Percentiles rank a stretch among this genome's conserved stretches.
Evolutionary conservation across 2,329 filamentous ascomycete species (phyloP).

Genomic region (Cercospora nicotianae): DNA sequence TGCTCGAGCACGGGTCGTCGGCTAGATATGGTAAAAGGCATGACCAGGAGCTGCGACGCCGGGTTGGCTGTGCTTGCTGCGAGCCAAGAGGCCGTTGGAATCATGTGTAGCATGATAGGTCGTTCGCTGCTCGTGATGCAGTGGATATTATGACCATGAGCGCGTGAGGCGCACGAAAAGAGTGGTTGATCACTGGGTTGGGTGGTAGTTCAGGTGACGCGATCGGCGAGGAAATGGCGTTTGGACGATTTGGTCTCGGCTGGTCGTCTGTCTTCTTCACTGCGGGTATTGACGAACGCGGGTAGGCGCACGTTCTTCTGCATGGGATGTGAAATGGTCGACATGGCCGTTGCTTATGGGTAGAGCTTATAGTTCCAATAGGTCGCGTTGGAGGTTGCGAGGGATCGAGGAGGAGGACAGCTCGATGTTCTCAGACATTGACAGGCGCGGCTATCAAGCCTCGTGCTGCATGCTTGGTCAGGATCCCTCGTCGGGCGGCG

Average conservation of each 20-base stretch:
- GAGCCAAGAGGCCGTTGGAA: not conserved
- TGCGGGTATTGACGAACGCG: not conserved
- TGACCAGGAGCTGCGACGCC: not conserved
- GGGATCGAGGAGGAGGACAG: not conserved
- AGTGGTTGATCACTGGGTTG: not conserved
- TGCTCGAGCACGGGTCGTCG: not conserved
- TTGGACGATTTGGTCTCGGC: not conserved
- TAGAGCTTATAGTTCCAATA: not conserved
- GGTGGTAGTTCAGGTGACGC: not conserved
- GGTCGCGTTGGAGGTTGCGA: not conserved
- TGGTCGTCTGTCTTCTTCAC: constrained; percentile 1
- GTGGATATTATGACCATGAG: not conserved
- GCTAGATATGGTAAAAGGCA: not conserved
- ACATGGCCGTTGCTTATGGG: not conserved
- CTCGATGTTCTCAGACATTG: not conserved
- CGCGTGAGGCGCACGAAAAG: not conserved
- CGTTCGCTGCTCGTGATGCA: not conserved
- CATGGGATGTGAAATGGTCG: not conserved
- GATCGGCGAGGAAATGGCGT: constrained; percentile 8
- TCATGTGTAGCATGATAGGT: not conserved
- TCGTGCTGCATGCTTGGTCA: not conserved
- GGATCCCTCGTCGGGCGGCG: not conserved
- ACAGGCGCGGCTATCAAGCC: constrained; percentile 2
- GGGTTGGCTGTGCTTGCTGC: not conserved
- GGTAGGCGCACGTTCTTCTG: not conserved